Percentiles rank a stretch among this genome's conserved stretches.
These are phyloP conservation scores for Phylloporus sp. DNA, from an alignment of 768 basidiomycete species.

Conservation along the genomic window DNA sequence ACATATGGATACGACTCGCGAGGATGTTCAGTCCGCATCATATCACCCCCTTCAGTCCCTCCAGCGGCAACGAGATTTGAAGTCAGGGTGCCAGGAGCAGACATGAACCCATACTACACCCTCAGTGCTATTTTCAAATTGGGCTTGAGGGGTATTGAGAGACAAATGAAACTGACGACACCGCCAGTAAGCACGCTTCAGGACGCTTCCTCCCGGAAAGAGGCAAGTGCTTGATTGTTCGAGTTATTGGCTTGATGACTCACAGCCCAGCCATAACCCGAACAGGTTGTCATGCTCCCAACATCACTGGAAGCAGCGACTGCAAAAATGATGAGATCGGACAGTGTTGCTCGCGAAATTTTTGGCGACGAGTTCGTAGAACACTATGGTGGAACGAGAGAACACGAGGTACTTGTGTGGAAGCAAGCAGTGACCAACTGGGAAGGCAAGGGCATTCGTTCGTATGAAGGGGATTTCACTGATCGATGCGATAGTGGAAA, in stretches of 20 bases:
- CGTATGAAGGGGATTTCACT: constrained; percentile 2
- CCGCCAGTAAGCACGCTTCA: constrained; percentile 54
- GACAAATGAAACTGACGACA: constrained; percentile 58
- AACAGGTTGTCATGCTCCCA: constrained; percentile 69
- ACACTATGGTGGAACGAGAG: constrained; percentile 91
- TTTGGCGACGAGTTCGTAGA: constrained; percentile 91
- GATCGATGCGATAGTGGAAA: constrained; percentile 54
- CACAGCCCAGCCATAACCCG: background rate
- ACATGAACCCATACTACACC: constrained; percentile 92
- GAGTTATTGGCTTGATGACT: background rate
- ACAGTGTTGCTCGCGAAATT: constrained; percentile 80
- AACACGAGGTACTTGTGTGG: constrained; percentile 84
- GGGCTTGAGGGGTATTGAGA: constrained; percentile 84
- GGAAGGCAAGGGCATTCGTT: constrained; percentile 62
- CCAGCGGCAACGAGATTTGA: constrained; percentile 84
- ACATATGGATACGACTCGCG: constrained; percentile 97
- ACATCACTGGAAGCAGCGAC: constrained; percentile 78
- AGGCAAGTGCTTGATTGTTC: constrained; percentile 45
- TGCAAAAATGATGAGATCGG: constrained; percentile 66
- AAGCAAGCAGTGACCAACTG: constrained; percentile 88
- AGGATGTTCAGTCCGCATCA: constrained; percentile 85
- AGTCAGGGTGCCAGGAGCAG: constrained; percentile 92
- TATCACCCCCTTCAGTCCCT: constrained; percentile 86
- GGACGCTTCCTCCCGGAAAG: constrained; percentile 44
- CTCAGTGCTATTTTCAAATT: constrained; percentile 83